phyloP scores from a whole-genome alignment of 2,329 filamentous ascomycete genomes.

The Tolypocladium amazonense region DNA sequence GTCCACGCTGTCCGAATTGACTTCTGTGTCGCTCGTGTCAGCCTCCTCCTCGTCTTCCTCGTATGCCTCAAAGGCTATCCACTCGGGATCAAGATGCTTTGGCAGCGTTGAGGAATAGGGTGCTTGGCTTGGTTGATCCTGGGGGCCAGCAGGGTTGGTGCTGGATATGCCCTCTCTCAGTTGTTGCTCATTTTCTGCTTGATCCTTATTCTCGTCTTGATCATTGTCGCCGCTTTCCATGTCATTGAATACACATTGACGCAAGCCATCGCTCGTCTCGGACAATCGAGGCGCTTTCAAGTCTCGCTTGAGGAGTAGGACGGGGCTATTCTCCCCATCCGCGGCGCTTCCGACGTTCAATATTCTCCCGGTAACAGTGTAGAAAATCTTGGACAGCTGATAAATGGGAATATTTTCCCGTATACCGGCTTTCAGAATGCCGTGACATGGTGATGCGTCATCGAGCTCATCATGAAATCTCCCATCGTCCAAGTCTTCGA shows the following conservation, averaged over 20 bases:
- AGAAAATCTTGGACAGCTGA: constrained; percentile 80
- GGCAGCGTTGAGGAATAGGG: constrained; percentile 36
- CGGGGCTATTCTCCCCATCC: constrained; percentile 34
- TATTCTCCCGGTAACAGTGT: constrained; percentile 81
- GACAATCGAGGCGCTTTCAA: constrained; percentile 33
- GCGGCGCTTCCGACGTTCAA: constrained; percentile 57
- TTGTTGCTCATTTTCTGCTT: constrained; percentile 36
- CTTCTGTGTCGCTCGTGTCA: constrained; percentile 23
- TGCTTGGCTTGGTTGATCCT: neutral
- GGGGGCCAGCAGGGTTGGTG: too few species aligned
- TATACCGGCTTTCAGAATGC: constrained; percentile 33
- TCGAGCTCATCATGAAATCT: constrained; percentile 36
- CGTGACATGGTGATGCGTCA: constrained; percentile 24
- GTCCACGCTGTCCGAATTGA: constrained; percentile 25
- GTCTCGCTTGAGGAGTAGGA: constrained; percentile 22
- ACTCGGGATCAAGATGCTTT: constrained; percentile 71
- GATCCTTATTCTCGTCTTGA: constrained; percentile 17
- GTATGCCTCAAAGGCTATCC: constrained; percentile 84
- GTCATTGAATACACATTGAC: neutral
- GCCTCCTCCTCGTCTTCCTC: constrained; percentile 42
- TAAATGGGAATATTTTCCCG: constrained; percentile 42
- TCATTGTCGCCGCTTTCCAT: neutral
- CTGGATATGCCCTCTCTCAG: constrained; percentile 16
- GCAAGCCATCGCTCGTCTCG: constrained; percentile 6
- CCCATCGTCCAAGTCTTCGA: constrained; percentile 65